Conservation (phyloP, 371 early-diverging fungal genomes). For the Saksenaea oblongispora region DNA sequence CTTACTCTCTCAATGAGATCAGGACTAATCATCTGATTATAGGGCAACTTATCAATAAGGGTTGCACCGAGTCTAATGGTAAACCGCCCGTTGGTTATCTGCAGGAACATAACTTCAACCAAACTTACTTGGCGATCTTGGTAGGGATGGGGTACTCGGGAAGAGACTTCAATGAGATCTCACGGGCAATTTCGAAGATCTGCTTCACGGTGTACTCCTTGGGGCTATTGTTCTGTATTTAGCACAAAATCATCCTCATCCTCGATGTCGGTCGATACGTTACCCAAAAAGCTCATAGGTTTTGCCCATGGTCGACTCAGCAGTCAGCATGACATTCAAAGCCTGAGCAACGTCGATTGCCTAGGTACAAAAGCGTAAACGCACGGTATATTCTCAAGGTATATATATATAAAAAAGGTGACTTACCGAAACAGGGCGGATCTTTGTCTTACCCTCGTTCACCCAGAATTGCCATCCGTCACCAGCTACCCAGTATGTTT, state of each 20-base stretch:
- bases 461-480: slow-evolving; percentile 68
- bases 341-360: slow-evolving; percentile 90
- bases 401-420: background rate
- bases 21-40: slow-evolving; percentile 51
- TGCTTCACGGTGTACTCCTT: slow-evolving; percentile 73
- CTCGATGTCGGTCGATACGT: background rate
- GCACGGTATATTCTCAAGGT: background rate
- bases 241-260: background rate
- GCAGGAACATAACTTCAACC: background rate
- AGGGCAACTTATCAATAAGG: slow-evolving; percentile 47
- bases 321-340: slow-evolving; percentile 72
- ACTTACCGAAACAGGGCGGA: slow-evolving; percentile 83
- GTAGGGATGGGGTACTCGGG: slow-evolving; percentile 71
- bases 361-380: slow-evolving; percentile 25
- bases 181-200: slow-evolving; percentile 76
- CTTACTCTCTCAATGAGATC: slow-evolving; percentile 55
- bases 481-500: slow-evolving; percentile 20
- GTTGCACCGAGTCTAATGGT: slow-evolving; percentile 36
- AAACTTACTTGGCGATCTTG: slow-evolving; percentile 61
- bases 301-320: slow-evolving; percentile 77
- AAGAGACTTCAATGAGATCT: slow-evolving; percentile 67
- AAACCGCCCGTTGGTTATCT: background rate
- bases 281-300: slow-evolving; percentile 90
- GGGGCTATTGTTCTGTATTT: slow-evolving; percentile 30
- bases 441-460: slow-evolving; percentile 73